Conservation (phyloP, 163 green algal genomes). For the Chloroidium sp. region DNA sequence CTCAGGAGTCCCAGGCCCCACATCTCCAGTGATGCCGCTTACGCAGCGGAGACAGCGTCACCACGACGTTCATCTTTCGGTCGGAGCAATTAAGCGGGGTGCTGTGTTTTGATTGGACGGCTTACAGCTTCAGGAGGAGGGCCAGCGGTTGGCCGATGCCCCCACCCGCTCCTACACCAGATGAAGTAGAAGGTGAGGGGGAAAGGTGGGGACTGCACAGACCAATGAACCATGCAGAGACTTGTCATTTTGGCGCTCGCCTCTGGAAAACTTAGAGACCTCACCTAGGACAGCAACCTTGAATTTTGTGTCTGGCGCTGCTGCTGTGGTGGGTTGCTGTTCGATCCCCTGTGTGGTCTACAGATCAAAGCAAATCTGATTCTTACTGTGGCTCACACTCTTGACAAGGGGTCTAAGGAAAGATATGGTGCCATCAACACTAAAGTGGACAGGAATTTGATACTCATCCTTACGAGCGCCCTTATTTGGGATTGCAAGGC, state of each 20-base stretch:
- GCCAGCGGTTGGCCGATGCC: slow-evolving; percentile 96
- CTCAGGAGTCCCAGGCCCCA: background rate
- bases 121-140: slow-evolving; percentile 84
- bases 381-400: too few species aligned
- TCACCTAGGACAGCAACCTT: background rate
- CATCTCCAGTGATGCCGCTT: too few species aligned
- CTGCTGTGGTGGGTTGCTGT: too few species aligned
- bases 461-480: too few species aligned
- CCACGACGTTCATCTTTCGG: slow-evolving; percentile 2
- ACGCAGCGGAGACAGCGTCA: background rate
- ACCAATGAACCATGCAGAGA: background rate
- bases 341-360: too few species aligned
- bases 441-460: too few species aligned
- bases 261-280: background rate
- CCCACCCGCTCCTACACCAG: slow-evolving; percentile 68
- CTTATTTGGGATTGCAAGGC: too few species aligned
- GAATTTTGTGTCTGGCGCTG: background rate
- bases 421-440: too few species aligned
- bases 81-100: background rate
- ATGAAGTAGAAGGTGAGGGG: background rate
- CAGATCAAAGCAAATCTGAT: too few species aligned
- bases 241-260: background rate
- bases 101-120: background rate
- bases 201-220: background rate
- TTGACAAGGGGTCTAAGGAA: too few species aligned